phyloP scores from a whole-genome alignment of 257 asterid species.

The Agastache rugosa region DNA sequence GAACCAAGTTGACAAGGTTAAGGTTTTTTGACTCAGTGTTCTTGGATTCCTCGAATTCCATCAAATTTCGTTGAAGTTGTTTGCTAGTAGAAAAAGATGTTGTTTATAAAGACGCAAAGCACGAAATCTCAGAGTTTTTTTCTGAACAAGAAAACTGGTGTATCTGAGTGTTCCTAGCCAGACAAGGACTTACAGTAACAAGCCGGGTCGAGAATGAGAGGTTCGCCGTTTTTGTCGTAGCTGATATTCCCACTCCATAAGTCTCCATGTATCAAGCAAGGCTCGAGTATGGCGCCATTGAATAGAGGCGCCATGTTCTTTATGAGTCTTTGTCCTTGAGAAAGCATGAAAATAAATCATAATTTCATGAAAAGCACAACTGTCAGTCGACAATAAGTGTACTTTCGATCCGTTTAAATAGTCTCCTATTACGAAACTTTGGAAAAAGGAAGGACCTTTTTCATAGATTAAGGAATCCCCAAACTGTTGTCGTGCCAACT shows the following conservation, averaged over 20 bases:
- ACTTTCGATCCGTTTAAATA: too few relatives aligned
- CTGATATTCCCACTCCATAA: conserved; percentile 96
- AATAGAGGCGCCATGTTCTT: conserved; percentile 82
- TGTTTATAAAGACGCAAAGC: too few relatives aligned
- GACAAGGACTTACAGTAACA: conserved; percentile 76
- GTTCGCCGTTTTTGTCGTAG: conserved; percentile 83
- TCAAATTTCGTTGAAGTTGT: not conserved
- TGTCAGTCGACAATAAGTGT: not conserved
- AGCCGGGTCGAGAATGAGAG: conserved; percentile 96
- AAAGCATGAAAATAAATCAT: conserved; percentile 13
- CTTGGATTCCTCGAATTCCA: not conserved
- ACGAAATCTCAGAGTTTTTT: not conserved
- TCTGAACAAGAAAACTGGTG: not conserved
- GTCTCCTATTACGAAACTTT: not conserved
- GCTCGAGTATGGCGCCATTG: conserved; percentile 68
- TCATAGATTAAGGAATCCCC: conserved; percentile 86
- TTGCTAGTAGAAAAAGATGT: too few relatives aligned
- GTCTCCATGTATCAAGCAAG: conserved; percentile 96
- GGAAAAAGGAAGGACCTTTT: conserved; percentile 54
- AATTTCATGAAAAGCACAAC: not conserved
- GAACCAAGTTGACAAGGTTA: not conserved
- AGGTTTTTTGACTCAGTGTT: not conserved
- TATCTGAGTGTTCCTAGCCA: not conserved
- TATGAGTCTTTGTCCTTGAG: conserved; percentile 76
- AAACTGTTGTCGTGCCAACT: conserved; percentile 69